Evolutionary conservation across 495 filamentous ascomycete species (phyloP), one percentile per base, ranked within the genome.

Genomic region (Penicillium mononematosum): DNA sequence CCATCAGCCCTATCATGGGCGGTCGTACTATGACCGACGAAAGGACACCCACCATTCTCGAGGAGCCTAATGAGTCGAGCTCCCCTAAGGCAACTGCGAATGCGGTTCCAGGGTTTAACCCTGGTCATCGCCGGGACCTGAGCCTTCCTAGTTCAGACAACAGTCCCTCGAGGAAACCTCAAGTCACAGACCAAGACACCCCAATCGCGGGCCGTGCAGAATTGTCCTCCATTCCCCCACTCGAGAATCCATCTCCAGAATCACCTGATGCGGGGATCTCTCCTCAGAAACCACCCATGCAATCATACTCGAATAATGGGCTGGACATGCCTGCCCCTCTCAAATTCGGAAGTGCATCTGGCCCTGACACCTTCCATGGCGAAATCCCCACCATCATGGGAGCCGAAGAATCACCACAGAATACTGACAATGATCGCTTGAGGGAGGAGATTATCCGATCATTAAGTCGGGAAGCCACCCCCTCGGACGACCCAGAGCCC

Each of bases 371-470:
- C 29, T 65, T 62, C 31, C 64, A 57, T 16, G 57, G 66, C 22
- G 58, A 64, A 5, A 63, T 75, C 42, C 78, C 84, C 34, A 70
- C 77, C 22, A 79, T 83, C 3, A 63, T 82, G 7, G 85, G 83
- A 49, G 81, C 83, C 4, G 80, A 84, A 5, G 71, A 76, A 17
- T 81, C 78, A 1, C 70, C 78, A 12, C 77, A 86, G 47, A 80
- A 90, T 51, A 81, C 85, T 34, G 89, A 95, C 60, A 92, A 81
- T 61, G 91, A 96, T 56, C 80, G 84, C 50, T 70, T 95, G 48
- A 75, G 86, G 29, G 86, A 91, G 59, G 91, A 96, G 60, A 95
- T 95, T 34, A 88, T 92, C 25, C 83, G 82, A 36, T 88, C 84
- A n/a, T 70, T 94, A 12, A 91, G 81, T 61, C 80, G 84, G 10